Base-by-base conservation (phyloP, 2,329 filamentous ascomycete species). In the Fusarium chuoi region DNA sequence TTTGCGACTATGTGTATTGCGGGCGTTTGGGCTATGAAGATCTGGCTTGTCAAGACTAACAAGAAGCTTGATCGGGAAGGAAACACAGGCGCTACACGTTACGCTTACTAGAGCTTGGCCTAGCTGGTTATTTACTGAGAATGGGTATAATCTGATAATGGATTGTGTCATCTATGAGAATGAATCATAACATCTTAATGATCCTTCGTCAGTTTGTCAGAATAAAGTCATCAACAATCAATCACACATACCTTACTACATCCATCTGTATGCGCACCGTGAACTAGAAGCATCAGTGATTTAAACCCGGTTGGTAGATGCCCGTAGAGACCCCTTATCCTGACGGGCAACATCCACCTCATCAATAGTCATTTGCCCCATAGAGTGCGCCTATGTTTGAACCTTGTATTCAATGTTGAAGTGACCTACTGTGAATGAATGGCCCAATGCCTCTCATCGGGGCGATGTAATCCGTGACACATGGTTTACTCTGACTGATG, bases 1-100 rank as follows among this genome's bases (percentile, higher is more conserved):
- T 80, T 80, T 56, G 77, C 77, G 0, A 65, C 71, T n/a, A 75
- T 75, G 54, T 78, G 75, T 12, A 79, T 80, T 44, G 74, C 73
- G 1, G 72, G 68, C 3, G 73, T 72, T 9, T 80, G 79, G 79
- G 73, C 49, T 1, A 62, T 80, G 49, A 66, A 72, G 41, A 36
- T 75, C 24, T 80, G 78, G 78, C 72, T 80, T 20, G 58, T 76
- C 12, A 55, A 46, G 1, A 63, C 56, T 5, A 80, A 80, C 65
- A 77, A 74, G 70, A 78, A 76, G 56, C 62, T 80, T 41, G 75
- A 76, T 20, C 60, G 68, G 2, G 54, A 65, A 10, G 72, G 66
- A 9, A 73, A 74, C 18, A n/a, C 42, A 7, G 20, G 60, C 1
- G 61, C 54, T 20, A 58, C 62, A 1, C 55, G 76, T 44, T 78